These are phyloP conservation scores for Dryadomyces quercus-mongolicae DNA, from an alignment of 2,329 filamentous ascomycete genomes.

Conservation along the genomic window DNA sequence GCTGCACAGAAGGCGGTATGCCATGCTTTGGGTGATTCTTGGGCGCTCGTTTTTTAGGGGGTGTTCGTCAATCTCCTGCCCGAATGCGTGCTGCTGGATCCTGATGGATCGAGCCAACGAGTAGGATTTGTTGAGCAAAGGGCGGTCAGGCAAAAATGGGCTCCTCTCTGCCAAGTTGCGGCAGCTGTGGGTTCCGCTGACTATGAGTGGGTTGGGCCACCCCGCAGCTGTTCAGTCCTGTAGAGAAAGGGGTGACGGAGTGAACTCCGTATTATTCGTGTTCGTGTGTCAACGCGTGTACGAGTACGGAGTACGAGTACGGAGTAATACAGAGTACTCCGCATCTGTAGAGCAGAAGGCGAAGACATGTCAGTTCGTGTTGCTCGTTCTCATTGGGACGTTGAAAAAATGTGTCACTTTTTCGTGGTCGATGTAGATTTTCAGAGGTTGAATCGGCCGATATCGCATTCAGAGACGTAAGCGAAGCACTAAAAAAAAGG, in stretches of 20 bases:
- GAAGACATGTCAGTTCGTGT: background rate
- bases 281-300: too few relatives aligned
- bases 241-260: too few relatives aligned
- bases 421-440: too few relatives aligned
- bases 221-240: background rate
- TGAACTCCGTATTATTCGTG: too few relatives aligned
- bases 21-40: too few relatives aligned
- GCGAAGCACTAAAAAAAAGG: background rate
- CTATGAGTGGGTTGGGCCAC: background rate
- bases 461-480: background rate
- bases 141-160: background rate
- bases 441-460: background rate
- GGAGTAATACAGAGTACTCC: background rate
- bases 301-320: too few relatives aligned
- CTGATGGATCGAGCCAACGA: background rate
- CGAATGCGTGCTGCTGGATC: background rate
- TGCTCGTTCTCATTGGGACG: background rate
- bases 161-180: background rate
- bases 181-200: background rate
- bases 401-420: background rate
- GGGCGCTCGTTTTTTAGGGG: background rate
- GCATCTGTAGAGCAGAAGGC: background rate
- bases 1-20: background rate
- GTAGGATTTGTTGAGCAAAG: background rate
- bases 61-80: background rate